Base-by-base conservation (phyloP, 345 rosid species). In the Hevea brasiliensis region DNA sequence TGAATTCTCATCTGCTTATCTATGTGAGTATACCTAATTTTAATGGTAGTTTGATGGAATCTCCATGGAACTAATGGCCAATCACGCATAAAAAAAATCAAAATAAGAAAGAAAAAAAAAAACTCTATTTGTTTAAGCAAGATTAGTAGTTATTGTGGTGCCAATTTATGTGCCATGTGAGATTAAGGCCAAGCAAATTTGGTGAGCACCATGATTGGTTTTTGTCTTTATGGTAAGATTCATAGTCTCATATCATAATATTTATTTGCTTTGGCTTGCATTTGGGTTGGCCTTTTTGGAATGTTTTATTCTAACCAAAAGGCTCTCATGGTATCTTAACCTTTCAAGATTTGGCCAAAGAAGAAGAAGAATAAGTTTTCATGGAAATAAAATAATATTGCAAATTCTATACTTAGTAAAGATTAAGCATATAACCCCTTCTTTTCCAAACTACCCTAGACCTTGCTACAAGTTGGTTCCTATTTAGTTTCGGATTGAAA, bases 221-320 rank as follows among this genome's bases (percentile, higher is more conserved):
- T 80, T 72, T 77, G 80, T 74, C 82, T 32, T 67, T 83, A 45
- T 65, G 40, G 70, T 56, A 68, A 80, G 75, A 74, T 73, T 65
- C 71, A 73, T 73, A 55, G 70, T 64, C 42, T 71, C 74, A 44
- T 50, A 23, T 1, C 21, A 29, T 44, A n/a, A n/a, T n/a, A n/a
- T 47, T 62, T 23, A 37, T 59, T 62, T 40, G 66, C 61, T 48
- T 76, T 68, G 71, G 37, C 58, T 42, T 44, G 27, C 51, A 41
- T 44, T 64, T 18, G 24, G 12, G 15, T 62, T 42, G n/a, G 53
- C 59, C 44, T 17, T 37, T 40, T 53, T 55, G 64, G 76, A 72
- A 62, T 78, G 74, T 63, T 72, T 67, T 69, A 7, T 54, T 32
- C 65, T 29, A 32, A 27, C 18, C 13, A 42, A 44, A 24, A 40